A percentile compares a stretch with the other conserved stretches of the same genome.
Conservation (phyloP, 2,329 filamentous ascomycete species). For the Incumbomyces delicatus region DNA sequence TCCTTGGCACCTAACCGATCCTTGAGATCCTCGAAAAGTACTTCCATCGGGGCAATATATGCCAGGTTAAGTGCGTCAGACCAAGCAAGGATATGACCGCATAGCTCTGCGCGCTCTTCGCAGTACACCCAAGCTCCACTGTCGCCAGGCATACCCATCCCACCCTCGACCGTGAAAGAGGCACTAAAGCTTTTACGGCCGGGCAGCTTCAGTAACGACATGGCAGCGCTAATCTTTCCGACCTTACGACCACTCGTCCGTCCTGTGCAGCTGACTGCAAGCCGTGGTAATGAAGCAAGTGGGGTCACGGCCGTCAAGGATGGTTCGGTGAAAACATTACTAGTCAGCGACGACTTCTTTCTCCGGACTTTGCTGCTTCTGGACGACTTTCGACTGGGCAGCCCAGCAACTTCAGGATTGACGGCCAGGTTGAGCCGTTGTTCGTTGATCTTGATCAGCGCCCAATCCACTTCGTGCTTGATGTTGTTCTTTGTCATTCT, state of each 20-base stretch:
- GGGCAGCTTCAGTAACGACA: conserved; percentile 79
- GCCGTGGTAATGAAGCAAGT: conserved; percentile 55
- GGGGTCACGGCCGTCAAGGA: conserved; percentile 44
- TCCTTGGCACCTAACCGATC: conserved; percentile 13
- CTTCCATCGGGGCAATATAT: conserved; percentile 93
- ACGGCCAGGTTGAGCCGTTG: conserved; percentile 56
- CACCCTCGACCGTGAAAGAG: conserved; percentile 50
- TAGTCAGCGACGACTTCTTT: neutral
- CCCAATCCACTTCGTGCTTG: conserved; percentile 92
- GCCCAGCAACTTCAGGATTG: conserved; percentile 27
- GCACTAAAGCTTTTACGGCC: conserved; percentile 72
- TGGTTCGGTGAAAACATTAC: conserved; percentile 1
- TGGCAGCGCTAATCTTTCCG: conserved; percentile 65
- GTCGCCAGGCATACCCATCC: conserved; percentile 63
- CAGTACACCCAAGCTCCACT: conserved; percentile 90
- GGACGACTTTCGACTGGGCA: conserved; percentile 21
- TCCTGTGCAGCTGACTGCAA: conserved; percentile 78
- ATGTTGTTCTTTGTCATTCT: conserved; percentile 61
- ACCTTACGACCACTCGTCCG: conserved; percentile 75
- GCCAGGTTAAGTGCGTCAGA: conserved; percentile 69
- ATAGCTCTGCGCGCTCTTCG: conserved; percentile 65
- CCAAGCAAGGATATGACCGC: conserved; percentile 85
- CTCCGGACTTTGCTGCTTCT: conserved; percentile 25
- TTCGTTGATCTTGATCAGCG: conserved; percentile 69
- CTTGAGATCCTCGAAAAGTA: conserved; percentile 70